Percentiles rank a stretch among this genome's conserved stretches.
These are phyloP conservation scores for Eucalyptus guilfoylei DNA, from an alignment of 345 rosid species.

Conservation along the genomic window DNA sequence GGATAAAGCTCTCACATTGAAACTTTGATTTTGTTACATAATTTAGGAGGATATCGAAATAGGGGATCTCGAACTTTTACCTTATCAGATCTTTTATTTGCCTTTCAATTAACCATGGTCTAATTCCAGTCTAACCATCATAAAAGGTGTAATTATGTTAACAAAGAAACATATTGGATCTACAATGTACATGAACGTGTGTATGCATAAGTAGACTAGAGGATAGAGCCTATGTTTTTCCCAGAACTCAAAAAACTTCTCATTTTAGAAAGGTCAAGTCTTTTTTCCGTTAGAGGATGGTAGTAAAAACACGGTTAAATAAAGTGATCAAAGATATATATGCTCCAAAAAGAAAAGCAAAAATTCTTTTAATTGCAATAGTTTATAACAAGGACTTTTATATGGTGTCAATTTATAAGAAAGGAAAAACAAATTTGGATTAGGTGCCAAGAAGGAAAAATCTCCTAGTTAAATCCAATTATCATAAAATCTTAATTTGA, in stretches of 20 bases:
- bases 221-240: neutral
- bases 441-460: neutral
- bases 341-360: neutral
- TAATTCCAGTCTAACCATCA: neutral
- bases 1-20: neutral
- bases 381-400: neutral
- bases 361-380: neutral
- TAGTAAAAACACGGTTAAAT: neutral
- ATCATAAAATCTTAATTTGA: neutral
- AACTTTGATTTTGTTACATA: neutral
- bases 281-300: neutral
- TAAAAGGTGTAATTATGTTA: neutral
- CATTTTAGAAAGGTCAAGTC: neutral
- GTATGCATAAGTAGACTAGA: neutral
- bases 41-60: neutral
- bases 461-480: neutral
- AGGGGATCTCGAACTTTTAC: neutral
- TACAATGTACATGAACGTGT: neutral
- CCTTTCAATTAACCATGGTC: fast-evolving
- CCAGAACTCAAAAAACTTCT: neutral
- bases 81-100: neutral
- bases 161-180: neutral
- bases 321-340: neutral
- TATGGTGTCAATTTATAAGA: neutral
- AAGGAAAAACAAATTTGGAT: neutral